Percentiles rank a stretch among this genome's conserved stretches.
Evolutionary conservation across 2,329 filamentous ascomycete species (phyloP).

Genomic region (Xylogone sp.): DNA sequence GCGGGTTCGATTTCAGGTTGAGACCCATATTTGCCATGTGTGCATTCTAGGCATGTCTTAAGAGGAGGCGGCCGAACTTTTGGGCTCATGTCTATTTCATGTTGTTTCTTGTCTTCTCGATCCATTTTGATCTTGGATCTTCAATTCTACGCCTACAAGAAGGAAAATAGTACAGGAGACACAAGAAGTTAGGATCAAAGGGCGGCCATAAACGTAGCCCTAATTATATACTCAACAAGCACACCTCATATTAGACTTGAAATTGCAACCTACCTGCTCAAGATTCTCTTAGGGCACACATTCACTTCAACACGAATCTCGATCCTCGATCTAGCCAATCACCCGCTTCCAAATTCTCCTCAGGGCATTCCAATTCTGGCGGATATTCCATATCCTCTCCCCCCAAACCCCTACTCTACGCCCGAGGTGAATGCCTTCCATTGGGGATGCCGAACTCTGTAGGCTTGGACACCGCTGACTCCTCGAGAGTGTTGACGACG

Average conservation of each 20-base stretch:
- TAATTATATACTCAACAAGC: constrained; percentile 33
- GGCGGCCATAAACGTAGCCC: constrained; percentile 19
- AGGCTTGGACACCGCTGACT: background rate
- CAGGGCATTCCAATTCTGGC: constrained; percentile 33
- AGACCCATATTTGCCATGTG: too few species aligned
- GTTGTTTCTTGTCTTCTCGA: too few species aligned
- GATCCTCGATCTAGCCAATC: constrained; percentile 28
- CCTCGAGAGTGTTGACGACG: constrained; percentile 1
- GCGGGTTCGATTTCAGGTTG: too few species aligned
- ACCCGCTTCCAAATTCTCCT: constrained; percentile 33
- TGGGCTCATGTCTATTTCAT: too few species aligned
- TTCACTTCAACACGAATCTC: constrained; percentile 18
- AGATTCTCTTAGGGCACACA: constrained; percentile 16
- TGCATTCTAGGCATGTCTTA: too few species aligned
- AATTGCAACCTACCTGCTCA: constrained; percentile 28
- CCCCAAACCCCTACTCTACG: constrained; percentile 28
- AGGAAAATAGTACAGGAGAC: too few species aligned
- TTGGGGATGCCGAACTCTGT: constrained; percentile 8
- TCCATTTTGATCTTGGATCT: too few species aligned
- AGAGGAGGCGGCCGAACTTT: too few species aligned
- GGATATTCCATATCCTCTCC: constrained; percentile 27
- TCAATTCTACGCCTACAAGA: too few species aligned
- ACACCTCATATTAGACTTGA: constrained; percentile 30
- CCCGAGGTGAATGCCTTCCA: constrained; percentile 18
- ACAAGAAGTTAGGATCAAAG: too few species aligned